Conservation (phyloP, 78 protist species). For the Bigelowiella natans region DNA sequence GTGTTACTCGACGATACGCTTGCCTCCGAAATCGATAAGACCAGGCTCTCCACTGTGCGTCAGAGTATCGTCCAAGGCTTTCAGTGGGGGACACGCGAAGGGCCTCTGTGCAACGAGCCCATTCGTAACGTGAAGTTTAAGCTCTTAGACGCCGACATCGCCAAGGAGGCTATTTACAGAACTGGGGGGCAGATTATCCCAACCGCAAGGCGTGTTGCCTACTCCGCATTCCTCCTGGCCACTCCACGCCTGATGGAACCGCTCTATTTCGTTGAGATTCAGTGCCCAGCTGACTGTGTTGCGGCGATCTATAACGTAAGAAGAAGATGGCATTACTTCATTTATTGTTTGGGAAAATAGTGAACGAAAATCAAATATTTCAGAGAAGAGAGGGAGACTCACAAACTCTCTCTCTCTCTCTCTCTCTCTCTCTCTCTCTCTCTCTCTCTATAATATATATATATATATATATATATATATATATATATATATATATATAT, state of each 20-base stretch:
- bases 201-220: constrained; percentile 76
- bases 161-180: neutral
- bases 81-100: constrained; percentile 91
- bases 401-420: neutral
- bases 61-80: constrained; percentile 74
- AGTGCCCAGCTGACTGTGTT: constrained; percentile 79
- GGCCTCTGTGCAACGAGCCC: constrained; percentile 74
- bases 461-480: neutral
- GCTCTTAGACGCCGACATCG: neutral
- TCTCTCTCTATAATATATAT: neutral
- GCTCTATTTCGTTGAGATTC: constrained; percentile 71
- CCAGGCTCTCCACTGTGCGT: constrained; percentile 14
- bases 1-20: constrained; percentile 81
- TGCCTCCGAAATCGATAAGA: constrained; percentile 68
- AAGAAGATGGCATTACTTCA: too few species aligned
- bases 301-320: constrained; percentile 70
- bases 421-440: neutral
- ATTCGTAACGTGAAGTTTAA: constrained; percentile 41
- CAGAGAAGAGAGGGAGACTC: too few species aligned
- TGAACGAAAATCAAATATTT: too few species aligned
- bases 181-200: constrained; percentile 70
- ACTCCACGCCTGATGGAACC: constrained; percentile 81
- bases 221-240: constrained; percentile 70
- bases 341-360: too few species aligned
- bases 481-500: constrained; percentile 1